phyloP scores from a whole-genome alignment of 208 protist species.

The Acanthamoeba castellanii region DNA sequence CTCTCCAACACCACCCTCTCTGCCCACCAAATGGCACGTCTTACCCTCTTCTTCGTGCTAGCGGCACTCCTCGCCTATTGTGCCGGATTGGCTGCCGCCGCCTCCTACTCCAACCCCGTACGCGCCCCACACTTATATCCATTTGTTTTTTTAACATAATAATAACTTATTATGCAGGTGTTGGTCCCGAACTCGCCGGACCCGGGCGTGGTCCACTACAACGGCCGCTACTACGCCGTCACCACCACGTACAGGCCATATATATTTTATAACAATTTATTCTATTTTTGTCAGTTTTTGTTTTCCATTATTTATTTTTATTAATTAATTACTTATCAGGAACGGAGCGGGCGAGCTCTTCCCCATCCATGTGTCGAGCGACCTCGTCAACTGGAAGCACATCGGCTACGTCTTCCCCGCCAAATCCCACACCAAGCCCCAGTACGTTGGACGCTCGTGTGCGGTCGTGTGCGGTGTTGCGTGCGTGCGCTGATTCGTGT shows the following conservation, averaged over 20 bases:
- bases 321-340: neutral
- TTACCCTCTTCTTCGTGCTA: no score
- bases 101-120: no score
- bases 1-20: no score
- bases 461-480: neutral
- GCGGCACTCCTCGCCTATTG: no score
- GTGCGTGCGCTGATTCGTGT: neutral
- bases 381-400: slow-evolving; percentile 7
- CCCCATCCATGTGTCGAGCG: slow-evolving; percentile 15
- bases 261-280: neutral
- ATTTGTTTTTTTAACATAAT: no score
- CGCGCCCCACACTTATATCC: no score
- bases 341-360: neutral
- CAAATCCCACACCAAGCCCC: neutral
- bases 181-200: neutral
- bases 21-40: no score
- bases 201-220: neutral
- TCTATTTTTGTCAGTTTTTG: neutral
- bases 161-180: no score
- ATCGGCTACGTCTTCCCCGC: slow-evolving; percentile 19
- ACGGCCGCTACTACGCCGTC: slow-evolving; percentile 29
- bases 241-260: neutral
- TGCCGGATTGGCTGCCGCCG: no score
- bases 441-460: neutral
- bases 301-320: neutral